Conservation (phyloP, 192 early-diverging fungal genomes). For the Dissophora globulifera region DNA sequence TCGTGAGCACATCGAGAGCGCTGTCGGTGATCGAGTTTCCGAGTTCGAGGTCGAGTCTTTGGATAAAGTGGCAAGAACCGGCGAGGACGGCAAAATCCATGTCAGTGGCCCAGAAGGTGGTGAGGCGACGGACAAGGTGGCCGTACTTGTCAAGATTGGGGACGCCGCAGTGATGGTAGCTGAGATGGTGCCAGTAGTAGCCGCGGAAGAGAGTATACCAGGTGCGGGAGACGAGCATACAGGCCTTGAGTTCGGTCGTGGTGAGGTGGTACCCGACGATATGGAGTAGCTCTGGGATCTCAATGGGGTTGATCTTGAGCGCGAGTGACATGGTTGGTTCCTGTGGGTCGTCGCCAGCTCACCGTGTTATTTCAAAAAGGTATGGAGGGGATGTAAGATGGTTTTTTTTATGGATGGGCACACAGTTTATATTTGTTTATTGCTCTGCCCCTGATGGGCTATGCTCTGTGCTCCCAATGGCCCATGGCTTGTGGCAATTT, state of each 20-base stretch:
- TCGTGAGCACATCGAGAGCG: neutral
- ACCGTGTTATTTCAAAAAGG: no score
- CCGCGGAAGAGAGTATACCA: conserved; percentile 24
- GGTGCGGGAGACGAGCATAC: conserved; percentile 31
- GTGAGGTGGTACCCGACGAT: conserved; percentile 25
- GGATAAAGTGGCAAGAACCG: conserved; percentile 8
- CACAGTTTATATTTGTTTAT: no score
- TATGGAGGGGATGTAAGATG: neutral
- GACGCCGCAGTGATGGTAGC: conserved; percentile 4
- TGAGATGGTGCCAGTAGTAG: conserved; percentile 23
- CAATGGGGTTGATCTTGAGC: conserved; percentile 22
- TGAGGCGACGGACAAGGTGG: conserved; percentile 8
- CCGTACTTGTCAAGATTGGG: conserved; percentile 22
- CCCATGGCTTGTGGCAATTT: no score
- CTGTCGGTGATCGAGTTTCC: neutral
- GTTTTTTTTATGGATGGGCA: no score
- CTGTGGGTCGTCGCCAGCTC: neutral
- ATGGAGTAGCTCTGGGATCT: conserved; percentile 24
- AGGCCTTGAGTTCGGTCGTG: conserved; percentile 11
- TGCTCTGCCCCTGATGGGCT: no score
- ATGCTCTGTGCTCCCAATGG: no score
- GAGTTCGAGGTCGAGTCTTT: neutral
- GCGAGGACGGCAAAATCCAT: conserved; percentile 3
- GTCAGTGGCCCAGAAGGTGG: neutral
- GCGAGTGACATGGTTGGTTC: conserved; percentile 11